Evolutionary conservation across 306 rosid species (phyloP), one percentile per base, ranked within the genome.

Genomic region (Dryas octopetala): DNA sequence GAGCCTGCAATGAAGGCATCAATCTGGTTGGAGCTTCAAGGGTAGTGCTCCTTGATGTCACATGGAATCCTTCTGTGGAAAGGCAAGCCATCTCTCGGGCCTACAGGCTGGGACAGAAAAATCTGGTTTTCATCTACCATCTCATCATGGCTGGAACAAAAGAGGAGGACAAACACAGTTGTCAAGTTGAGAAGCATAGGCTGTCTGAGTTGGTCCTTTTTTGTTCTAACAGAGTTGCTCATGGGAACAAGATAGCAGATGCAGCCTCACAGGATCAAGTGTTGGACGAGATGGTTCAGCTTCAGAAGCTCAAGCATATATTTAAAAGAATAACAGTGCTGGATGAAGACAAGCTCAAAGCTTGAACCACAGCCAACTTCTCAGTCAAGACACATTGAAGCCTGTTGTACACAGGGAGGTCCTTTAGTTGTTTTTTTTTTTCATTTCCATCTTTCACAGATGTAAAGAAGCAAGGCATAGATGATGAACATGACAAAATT

Each of bases 61-160:
- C 84, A 7, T 90, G 96, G 96, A 90, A 90, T 66, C 96, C 93
- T 2, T 86, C 96, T 0, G 89, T 88, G 7, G 93, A 88, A 71
- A 61, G 86, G 76, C 96, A 90, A 81, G 96, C 93, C 1, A 79
- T 89, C 47, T 78, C 83, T 4, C 87, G 96, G 3, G 93, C 96
- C 5, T 85, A 85, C 69, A 67, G 96, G 59, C 75, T 86, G 7
- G 96, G 96, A 16, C 96, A 90, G 76, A 73, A 76, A 62, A 86
- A 79, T 48, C 8, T 81, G 46, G 96, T 90, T 13, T 74, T 78
- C 62, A 73, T 82, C 10, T 90, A 88, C 65, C 89, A 82, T 61
- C 86, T 90, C 9, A 82, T 90, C 38, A 57, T 90, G 0, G 70
- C 81, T 0, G 86, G 88, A 60, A 70, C 92, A 70, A 82, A 60